Base-by-base conservation (phyloP, 768 basidiomycete genomes). In the Rhodotorula sphaerocarpa region DNA sequence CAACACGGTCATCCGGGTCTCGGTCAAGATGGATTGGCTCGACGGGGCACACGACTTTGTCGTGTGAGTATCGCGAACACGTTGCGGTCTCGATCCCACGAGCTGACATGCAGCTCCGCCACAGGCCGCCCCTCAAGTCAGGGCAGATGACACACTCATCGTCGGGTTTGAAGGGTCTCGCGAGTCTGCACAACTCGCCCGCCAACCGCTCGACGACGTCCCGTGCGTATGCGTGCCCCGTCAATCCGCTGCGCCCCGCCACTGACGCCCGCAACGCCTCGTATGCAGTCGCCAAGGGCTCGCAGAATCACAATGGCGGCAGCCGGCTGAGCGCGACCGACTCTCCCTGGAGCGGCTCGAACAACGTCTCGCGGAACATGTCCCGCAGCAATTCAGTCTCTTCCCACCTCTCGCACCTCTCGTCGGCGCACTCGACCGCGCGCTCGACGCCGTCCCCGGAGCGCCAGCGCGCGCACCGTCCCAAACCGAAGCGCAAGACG, bases 21-120 rank as follows among this genome's bases (percentile, higher is more conserved):
- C 65, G n/a, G 67, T 72, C 58, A 70, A 63, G 59, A 64, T 72
- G 65, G 58, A 72, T 30, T 65, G 61, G 58, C 33, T 72, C 10
- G 65, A 66, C 12, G 70, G 70, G 2, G 70, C 69, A 44, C 44
- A 48, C 12, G 34, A 56, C 30, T 72, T 64, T 47, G 41, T 59
- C 25, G 64, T 67, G 69, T 70, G 28, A 45, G 70, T 61, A n/a
- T 16, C 6, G 3, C 14, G 10, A n/a, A n/a, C 44, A 28, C n/a
- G 7, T 28, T 21, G 31, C n/a, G 21, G 34, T 15, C 21, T 15
- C 5, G 11, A 21, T 48, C 27, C 42, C 44, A n/a, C 31, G 21
- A 2, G n/a, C 28, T 53, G 51, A 39, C 42, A 12, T 31, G 7
- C 25, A 0, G 20, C 20, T 28, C 21, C 7, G 20, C 7, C 36